Conservation (phyloP, 2,329 filamentous ascomycete genomes). For the Chrysoporthe cubensis region DNA sequence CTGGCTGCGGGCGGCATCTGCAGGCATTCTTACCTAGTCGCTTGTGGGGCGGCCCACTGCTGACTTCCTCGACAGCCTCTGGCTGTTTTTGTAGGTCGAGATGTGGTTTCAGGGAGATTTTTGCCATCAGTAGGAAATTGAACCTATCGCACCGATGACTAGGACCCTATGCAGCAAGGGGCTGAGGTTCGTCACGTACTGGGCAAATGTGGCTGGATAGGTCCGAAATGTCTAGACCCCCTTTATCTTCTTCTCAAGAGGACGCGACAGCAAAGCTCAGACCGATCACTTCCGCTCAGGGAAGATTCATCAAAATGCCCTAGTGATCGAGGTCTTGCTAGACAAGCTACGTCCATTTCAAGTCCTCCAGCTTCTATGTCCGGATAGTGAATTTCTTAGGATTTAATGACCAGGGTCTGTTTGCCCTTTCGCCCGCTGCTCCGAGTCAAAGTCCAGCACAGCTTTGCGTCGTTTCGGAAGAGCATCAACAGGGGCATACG, state of each 20-base stretch:
- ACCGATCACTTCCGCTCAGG: neutral
- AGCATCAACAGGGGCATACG: neutral
- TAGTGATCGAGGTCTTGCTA: neutral
- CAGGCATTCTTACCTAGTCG: neutral
- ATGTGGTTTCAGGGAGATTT: conserved; percentile 4
- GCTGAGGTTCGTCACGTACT: neutral
- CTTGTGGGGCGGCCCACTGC: neutral
- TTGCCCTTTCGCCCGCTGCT: neutral
- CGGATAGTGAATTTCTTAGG: neutral
- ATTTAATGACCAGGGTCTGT: neutral
- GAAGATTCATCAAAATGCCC: neutral
- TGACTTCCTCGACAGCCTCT: neutral
- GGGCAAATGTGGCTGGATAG: neutral
- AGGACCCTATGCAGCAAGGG: neutral
- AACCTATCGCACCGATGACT: neutral
- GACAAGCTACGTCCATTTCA: neutral
- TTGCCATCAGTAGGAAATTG: conserved; percentile 1
- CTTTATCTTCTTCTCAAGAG: neutral
- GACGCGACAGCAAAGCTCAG: neutral
- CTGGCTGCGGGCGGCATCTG: neutral
- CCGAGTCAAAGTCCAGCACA: neutral
- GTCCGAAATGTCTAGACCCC: neutral
- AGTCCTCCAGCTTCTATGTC: neutral
- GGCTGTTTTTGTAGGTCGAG: neutral
- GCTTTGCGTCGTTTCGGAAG: neutral